Base-by-base conservation (phyloP, 148 eudicot genomes). In the Agrostemma githago region DNA sequence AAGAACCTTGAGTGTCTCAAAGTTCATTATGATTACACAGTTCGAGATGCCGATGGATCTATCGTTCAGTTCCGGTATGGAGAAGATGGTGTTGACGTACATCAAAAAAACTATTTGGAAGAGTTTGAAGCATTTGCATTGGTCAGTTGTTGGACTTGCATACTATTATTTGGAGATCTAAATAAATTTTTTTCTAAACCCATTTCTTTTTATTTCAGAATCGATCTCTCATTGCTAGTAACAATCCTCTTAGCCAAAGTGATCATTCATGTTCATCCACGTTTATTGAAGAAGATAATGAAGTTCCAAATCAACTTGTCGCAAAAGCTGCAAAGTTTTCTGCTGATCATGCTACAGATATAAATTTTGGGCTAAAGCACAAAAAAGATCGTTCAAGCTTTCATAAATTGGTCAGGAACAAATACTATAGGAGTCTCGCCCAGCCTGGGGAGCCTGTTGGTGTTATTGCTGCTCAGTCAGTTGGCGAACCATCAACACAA, bases 401-500 rank as follows among this genome's bases (percentile, higher is more conserved):
- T 58, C 69, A 85, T 68, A 83, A 86, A 72, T 66, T 95, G 85
- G 88, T 95, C 21, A 82, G 81, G 79, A 91, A 87, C 79, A 95
- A 95, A 72, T 95, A 87, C 71, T 84, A 86, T 72, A 85, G 82
- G 38, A 90, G 99, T 81, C 96, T 92, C 64, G 99, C 99, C 66
- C 88, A 85, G 58, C 85, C 99, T 14, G 99, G 99, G 74, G 99
- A 95, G 81, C 97, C 99, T 58, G 99, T 95, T 77, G 97, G 99
- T 68, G 93, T 95, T 37, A 86, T 95, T 83, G 97, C 99, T 75
- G 99, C 90, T 70, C 99, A 95, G 77, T 95, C 97, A 60, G 75
- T 95, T 43, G 99, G 99, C 59, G 99, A 95, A 83, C 99, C 99
- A 53, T 95, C 99, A 34, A 95, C 99, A 5, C 99, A 95, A 79